Conservation (phyloP, 805 yeast genomes). For the Sugiyamaella qingdaonensis region DNA sequence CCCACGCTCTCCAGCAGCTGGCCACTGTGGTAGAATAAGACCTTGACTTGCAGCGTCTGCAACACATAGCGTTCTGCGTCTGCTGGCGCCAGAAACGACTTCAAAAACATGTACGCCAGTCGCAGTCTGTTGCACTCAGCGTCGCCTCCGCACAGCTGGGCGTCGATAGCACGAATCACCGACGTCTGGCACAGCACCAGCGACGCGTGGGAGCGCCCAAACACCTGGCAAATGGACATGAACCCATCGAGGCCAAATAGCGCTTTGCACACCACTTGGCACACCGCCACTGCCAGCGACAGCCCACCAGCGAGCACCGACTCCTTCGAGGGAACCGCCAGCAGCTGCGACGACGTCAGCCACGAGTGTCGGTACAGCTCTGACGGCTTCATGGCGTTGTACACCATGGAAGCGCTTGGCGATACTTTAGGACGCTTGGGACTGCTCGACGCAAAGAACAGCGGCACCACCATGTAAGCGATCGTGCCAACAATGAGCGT, state of each 20-base stretch:
- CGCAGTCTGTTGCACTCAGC: slow-evolving; percentile 22
- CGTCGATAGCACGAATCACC: slow-evolving; percentile 30
- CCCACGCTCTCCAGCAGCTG: slow-evolving; percentile 17
- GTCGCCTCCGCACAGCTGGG: slow-evolving; percentile 39
- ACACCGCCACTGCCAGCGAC: slow-evolving; percentile 11
- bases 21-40: slow-evolving; percentile 22
- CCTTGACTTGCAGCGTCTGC: slow-evolving; percentile 31
- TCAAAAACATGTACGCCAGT: slow-evolving; percentile 27
- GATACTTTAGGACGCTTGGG: slow-evolving; percentile 5
- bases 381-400: neutral
- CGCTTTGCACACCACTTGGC: slow-evolving; percentile 21
- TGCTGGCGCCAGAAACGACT: slow-evolving; percentile 25
- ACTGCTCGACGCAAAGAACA: slow-evolving; percentile 17
- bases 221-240: slow-evolving; percentile 17
- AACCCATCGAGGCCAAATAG: slow-evolving; percentile 26
- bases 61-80: slow-evolving; percentile 25
- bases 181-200: slow-evolving; percentile 14
- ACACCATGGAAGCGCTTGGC: neutral
- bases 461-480: slow-evolving; percentile 27
- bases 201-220: neutral
- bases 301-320: slow-evolving; percentile 8
- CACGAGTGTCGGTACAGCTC: slow-evolving; percentile 18
- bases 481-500: slow-evolving; percentile 29
- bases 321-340: slow-evolving; percentile 23
- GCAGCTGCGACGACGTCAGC: slow-evolving; percentile 26